A percentile compares a stretch with the other conserved stretches of the same genome.
Conservation (phyloP, 2,329 filamentous ascomycete genomes). For the Fulvia fulva region DNA sequence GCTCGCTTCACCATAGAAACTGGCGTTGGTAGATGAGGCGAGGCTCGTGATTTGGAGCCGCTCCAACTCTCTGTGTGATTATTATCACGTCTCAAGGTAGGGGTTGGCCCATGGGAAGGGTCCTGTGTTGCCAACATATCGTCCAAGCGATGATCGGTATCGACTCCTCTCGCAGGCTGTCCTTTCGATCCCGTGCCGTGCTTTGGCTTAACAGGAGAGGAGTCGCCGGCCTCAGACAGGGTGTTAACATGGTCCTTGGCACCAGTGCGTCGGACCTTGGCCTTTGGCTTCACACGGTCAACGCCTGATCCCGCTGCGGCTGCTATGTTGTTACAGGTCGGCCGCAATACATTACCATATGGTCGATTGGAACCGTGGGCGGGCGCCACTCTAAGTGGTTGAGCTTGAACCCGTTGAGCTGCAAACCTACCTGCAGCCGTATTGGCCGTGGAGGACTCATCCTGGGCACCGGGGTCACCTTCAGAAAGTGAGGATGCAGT, state of each 20-base stretch:
- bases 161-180: not conserved
- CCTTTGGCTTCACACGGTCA: constrained; percentile 1
- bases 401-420: not conserved
- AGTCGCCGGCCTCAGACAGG: constrained; percentile 31
- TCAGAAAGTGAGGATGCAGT: constrained; percentile 26
- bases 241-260: constrained; percentile 20
- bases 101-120: constrained; percentile 11
- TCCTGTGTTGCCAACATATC: constrained; percentile 20
- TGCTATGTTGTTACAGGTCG: constrained; percentile 23
- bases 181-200: not conserved
- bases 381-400: too few relatives aligned
- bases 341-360: constrained; percentile 9
- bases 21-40: not conserved
- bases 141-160: constrained; percentile 20
- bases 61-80: too few relatives aligned
- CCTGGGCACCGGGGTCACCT: constrained; percentile 3
- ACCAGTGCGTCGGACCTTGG: constrained; percentile 12
- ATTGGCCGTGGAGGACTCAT: not conserved
- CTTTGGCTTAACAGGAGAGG: constrained; percentile 14
- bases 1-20: constrained; percentile 5
- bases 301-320: not conserved
- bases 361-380: not conserved
- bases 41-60: not conserved
- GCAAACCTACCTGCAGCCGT: not conserved
- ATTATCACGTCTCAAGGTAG: not conserved